These are phyloP conservation scores for Saccharomyces hybrid DNA, from an alignment of 1,139 yeast genomes.

Conservation along the genomic window DNA sequence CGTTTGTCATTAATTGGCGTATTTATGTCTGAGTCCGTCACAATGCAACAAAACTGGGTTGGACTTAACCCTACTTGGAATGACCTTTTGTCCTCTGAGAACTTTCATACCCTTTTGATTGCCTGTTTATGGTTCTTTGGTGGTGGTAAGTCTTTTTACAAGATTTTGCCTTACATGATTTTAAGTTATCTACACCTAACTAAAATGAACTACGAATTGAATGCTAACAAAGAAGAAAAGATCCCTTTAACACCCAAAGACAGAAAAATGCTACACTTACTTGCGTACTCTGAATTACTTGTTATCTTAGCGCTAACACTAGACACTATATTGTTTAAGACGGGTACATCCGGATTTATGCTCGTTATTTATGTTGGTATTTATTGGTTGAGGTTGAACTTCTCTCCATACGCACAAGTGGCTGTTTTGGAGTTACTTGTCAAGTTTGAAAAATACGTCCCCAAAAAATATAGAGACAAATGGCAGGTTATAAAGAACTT, in stretches of 20 bases:
- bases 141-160: slow-evolving; percentile 53
- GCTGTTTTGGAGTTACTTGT: slow-evolving; percentile 26
- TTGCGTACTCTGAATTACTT: slow-evolving; percentile 55
- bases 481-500: slow-evolving; percentile 31
- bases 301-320: slow-evolving; percentile 45
- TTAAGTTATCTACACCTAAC: slow-evolving; percentile 50
- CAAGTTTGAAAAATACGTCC: slow-evolving; percentile 29
- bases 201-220: slow-evolving; percentile 18
- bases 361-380: slow-evolving; percentile 48
- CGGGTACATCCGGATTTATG: slow-evolving; percentile 64
- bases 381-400: slow-evolving; percentile 60
- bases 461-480: slow-evolving; percentile 29
- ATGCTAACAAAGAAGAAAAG: slow-evolving; percentile 38
- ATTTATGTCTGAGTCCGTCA: slow-evolving; percentile 44
- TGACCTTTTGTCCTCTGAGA: slow-evolving; percentile 56
- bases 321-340: slow-evolving; percentile 53
- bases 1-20: slow-evolving; percentile 52
- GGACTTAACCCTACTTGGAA: slow-evolving; percentile 46
- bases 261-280: slow-evolving; percentile 37
- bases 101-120: slow-evolving; percentile 55
- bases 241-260: slow-evolving; percentile 31
- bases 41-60: slow-evolving; percentile 54
- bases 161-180: slow-evolving; percentile 51
- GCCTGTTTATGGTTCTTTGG: slow-evolving; percentile 55
- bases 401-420: slow-evolving; percentile 35